These are phyloP conservation scores for Pythium plurisporium DNA, from an alignment of 352 stramenopile species.

Conservation along the genomic window DNA sequence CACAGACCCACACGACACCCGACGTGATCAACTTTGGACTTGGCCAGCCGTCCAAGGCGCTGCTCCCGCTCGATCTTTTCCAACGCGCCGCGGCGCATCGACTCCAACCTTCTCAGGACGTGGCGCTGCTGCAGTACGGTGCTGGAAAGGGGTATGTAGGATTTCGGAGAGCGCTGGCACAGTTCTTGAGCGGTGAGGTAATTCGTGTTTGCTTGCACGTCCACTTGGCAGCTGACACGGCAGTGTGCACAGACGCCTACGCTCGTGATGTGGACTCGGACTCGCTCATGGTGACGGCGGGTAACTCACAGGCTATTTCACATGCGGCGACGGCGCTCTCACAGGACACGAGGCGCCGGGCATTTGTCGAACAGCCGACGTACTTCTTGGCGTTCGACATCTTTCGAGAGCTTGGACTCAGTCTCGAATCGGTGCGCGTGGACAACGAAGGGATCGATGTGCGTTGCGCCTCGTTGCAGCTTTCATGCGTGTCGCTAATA, in stretches of 20 bases:
- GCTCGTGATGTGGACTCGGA: slow-evolving; percentile 33
- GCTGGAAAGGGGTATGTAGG: slow-evolving; percentile 58
- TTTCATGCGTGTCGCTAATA: background rate
- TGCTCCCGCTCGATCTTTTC: slow-evolving; percentile 71
- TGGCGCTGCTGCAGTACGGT: slow-evolving; percentile 69
- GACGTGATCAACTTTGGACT: slow-evolving; percentile 81
- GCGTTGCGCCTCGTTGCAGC: slow-evolving; percentile 1
- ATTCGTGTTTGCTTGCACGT: too few species aligned
- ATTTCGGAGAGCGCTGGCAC: slow-evolving; percentile 63
- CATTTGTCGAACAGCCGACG: slow-evolving; percentile 90
- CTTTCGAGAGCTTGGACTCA: slow-evolving; percentile 86
- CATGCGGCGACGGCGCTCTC: slow-evolving; percentile 75
- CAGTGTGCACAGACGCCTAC: slow-evolving; percentile 29
- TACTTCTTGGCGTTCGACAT: slow-evolving; percentile 92
- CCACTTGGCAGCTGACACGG: too few species aligned
- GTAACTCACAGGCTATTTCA: slow-evolving; percentile 90
- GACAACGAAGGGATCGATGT: slow-evolving; percentile 72
- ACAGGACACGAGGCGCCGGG: slow-evolving; percentile 64
- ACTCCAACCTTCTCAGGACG: slow-evolving; percentile 52
- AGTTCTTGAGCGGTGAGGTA: slow-evolving; percentile 43
- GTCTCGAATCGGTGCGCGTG: slow-evolving; percentile 71
- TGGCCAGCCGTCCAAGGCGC: slow-evolving; percentile 71
- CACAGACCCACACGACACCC: slow-evolving; percentile 54
- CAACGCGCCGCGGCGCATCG: slow-evolving; percentile 37
- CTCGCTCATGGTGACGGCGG: slow-evolving; percentile 82